Evolutionary conservation across 2,329 filamentous ascomycete genomes (phyloP).

Genomic region (Colletotrichum chrysophilum): DNA sequence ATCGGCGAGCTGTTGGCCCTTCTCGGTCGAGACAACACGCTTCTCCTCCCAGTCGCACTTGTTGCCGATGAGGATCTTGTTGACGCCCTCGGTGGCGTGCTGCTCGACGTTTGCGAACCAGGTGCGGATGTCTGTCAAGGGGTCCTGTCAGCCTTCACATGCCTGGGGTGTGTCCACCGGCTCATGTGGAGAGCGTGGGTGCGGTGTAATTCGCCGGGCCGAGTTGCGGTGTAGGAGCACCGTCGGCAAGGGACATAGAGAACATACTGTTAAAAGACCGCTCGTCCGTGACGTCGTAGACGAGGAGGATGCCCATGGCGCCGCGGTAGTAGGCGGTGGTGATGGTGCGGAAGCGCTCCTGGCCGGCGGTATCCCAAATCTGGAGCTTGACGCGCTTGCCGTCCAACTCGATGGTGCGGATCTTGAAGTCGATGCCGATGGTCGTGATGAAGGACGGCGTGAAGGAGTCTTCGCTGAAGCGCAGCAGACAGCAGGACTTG

Average conservation of each 20-base stretch:
- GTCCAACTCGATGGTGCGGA: constrained; percentile 97
- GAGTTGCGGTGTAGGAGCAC: neutral
- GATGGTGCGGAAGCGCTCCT: constrained; percentile 98
- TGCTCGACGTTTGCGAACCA: constrained; percentile 99
- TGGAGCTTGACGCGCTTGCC: constrained; percentile 99
- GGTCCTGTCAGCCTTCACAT: constrained; percentile 26
- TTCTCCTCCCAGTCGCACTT: constrained; percentile 99
- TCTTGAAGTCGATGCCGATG: constrained; percentile 99
- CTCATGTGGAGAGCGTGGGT: neutral
- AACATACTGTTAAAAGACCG: constrained; percentile 89
- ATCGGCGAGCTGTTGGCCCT: constrained; percentile 90
- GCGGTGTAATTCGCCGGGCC: neutral
- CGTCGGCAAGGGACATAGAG: neutral
- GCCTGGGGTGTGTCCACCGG: neutral
- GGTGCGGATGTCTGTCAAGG: constrained; percentile 84
- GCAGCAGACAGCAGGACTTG: constrained; percentile 95
- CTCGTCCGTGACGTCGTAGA: constrained; percentile 98
- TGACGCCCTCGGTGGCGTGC: constrained; percentile 97
- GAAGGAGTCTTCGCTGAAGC: constrained; percentile 97
- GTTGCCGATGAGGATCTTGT: constrained; percentile 99
- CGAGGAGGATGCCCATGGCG: constrained; percentile 96
- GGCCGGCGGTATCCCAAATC: constrained; percentile 99
- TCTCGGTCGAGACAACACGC: constrained; percentile 89
- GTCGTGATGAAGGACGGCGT: constrained; percentile 98
- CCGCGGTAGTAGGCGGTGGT: constrained; percentile 98